phyloP scores from a whole-genome alignment of 352 stramenopile genomes.

The Globisporangium mamillatum region DNA sequence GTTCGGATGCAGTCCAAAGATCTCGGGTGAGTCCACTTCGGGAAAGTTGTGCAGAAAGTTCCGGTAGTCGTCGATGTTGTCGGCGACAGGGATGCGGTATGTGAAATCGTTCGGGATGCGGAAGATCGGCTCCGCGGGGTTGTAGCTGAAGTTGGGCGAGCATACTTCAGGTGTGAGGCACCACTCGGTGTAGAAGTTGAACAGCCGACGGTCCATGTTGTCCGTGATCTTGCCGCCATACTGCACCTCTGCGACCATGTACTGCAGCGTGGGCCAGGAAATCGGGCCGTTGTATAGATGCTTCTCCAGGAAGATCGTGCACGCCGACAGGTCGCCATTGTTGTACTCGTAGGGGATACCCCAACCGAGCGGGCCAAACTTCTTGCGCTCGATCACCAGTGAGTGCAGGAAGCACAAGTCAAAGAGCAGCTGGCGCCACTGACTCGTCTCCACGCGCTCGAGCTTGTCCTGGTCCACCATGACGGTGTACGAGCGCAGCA shows the following conservation, averaged over 20 bases:
- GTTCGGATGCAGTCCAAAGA: conserved; percentile 98
- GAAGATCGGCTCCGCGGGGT: conserved; percentile 92
- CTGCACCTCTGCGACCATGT: conserved; percentile 98
- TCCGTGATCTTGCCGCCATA: conserved; percentile 99
- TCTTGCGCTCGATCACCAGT: conserved; percentile 97
- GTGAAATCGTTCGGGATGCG: conserved; percentile 97
- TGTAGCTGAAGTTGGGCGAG: conserved; percentile 91
- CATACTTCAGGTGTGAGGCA: conserved; percentile 90
- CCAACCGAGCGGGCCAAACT: conserved; percentile 98
- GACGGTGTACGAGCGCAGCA: conserved; percentile 96
- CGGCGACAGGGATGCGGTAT: conserved; percentile 92
- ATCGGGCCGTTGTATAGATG: conserved; percentile 98
- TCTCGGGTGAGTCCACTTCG: conserved; percentile 97
- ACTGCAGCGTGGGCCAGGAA: conserved; percentile 98
- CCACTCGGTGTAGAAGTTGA: conserved; percentile 98
- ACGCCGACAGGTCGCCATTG: conserved; percentile 96
- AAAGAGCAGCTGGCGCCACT: conserved; percentile 97
- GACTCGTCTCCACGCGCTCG: conserved; percentile 94
- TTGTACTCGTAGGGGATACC: conserved; percentile 99
- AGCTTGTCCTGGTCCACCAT: conserved; percentile 99
- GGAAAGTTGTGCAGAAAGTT: conserved; percentile 94
- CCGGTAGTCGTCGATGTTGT: conserved; percentile 94
- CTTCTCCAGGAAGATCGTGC: conserved; percentile 98
- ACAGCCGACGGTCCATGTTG: conserved; percentile 96
- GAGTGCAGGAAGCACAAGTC: conserved; percentile 98